A percentile compares a stretch with the other conserved stretches of the same genome.
These are phyloP conservation scores for Phalaenopsis hybrid DNA, from an alignment of 116 monocot genomes.

Conservation along the genomic window DNA sequence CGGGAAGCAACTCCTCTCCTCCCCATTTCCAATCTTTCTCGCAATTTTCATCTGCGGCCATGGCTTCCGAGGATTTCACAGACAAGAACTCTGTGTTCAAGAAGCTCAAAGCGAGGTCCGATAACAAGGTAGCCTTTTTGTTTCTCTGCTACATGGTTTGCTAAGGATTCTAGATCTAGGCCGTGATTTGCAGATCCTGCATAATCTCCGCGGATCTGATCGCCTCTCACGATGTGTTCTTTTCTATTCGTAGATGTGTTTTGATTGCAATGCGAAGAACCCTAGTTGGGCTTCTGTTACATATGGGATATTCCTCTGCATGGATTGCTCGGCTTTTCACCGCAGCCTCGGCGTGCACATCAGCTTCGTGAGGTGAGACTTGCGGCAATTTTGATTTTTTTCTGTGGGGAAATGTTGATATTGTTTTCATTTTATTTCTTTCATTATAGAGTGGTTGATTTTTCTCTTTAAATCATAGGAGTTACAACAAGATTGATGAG, in stretches of 20 bases:
- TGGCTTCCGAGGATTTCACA: constrained; percentile 42
- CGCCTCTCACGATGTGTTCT: neutral
- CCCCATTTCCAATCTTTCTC: neutral
- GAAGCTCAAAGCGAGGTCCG: constrained; percentile 65
- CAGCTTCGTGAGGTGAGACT: constrained; percentile 63
- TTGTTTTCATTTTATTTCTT: neutral
- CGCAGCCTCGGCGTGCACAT: constrained; percentile 66
- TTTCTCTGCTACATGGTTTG: neutral
- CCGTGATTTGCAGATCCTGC: neutral
- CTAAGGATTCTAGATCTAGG: neutral
- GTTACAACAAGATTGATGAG: no score
- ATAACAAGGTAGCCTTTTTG: constrained; percentile 55
- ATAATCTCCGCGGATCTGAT: constrained; percentile 20
- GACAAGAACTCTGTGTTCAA: constrained; percentile 75
- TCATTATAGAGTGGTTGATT: neutral
- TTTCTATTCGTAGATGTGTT: constrained; percentile 45
- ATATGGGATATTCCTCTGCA: constrained; percentile 75
- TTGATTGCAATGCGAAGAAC: constrained; percentile 78
- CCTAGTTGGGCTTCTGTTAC: constrained; percentile 86
- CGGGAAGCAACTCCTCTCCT: neutral
- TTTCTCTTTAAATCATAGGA: no score
- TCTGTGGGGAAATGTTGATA: neutral
- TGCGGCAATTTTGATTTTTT: neutral
- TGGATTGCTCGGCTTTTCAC: constrained; percentile 67
- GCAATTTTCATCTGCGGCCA: neutral